phyloP scores from a whole-genome alignment of 306 rosid species.

The Cucumis sativus region DNA sequence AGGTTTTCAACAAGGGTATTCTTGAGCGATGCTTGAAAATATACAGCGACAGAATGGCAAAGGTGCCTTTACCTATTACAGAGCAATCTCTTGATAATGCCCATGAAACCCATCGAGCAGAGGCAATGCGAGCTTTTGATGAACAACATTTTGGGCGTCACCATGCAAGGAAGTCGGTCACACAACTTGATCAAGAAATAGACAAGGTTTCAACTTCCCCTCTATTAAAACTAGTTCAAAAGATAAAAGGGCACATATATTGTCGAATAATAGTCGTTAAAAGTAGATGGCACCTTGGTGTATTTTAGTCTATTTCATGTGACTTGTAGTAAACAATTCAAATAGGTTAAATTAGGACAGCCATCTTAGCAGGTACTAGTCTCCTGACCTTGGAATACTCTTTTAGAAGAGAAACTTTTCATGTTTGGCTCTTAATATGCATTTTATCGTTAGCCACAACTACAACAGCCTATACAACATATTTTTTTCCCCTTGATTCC shows the following conservation, averaged over 20 bases:
- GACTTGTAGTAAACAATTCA: neutral
- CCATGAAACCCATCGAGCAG: conserved; percentile 44
- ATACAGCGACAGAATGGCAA: conserved; percentile 44
- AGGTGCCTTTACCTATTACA: conserved; percentile 46
- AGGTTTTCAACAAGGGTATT: conserved; percentile 82
- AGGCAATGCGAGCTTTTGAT: conserved; percentile 54
- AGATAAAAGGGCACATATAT: neutral
- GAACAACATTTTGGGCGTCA: conserved; percentile 80
- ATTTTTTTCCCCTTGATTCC: neutral
- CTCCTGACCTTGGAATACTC: neutral
- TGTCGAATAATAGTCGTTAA: neutral
- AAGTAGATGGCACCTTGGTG: neutral
- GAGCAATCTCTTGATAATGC: conserved; percentile 42
- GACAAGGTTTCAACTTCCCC: conserved; percentile 38
- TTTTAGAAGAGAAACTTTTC: neutral
- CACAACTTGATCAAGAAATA: conserved; percentile 70
- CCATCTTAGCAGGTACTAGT: neutral
- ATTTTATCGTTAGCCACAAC: neutral
- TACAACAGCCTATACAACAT: neutral
- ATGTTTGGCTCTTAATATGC: neutral
- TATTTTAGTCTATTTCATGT: neutral
- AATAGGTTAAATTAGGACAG: too few species aligned
- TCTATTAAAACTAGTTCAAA: neutral
- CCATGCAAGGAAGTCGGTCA: conserved; percentile 76
- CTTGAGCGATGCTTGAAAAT: conserved; percentile 82